Evolutionary conservation across 2,329 filamentous ascomycete species (phyloP).

Genomic region (Botrytis hyacinthi): DNA sequence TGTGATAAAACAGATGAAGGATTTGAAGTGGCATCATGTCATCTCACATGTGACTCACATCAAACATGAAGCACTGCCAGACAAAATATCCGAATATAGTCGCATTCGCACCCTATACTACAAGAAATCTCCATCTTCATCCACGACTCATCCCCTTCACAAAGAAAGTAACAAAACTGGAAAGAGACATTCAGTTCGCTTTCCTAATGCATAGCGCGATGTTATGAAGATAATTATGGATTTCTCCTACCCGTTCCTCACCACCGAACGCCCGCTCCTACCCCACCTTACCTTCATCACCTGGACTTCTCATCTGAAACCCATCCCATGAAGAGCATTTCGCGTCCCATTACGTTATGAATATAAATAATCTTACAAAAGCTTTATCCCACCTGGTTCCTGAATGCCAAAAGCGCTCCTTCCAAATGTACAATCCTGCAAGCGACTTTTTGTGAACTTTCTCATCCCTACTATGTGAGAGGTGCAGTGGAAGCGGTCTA

Average conservation of each 20-base stretch:
- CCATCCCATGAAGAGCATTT: conserved; percentile 13
- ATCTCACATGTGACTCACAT: not conserved
- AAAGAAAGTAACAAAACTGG: not conserved
- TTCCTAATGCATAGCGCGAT: not conserved
- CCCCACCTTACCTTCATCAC: not conserved
- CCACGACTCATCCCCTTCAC: not conserved
- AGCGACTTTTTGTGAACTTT: not conserved
- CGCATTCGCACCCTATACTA: not conserved
- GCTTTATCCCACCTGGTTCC: not conserved
- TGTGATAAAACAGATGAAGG: not conserved
- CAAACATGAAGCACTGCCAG: not conserved
- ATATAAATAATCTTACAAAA: conserved; percentile 19
- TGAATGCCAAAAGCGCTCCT: conserved; percentile 1
- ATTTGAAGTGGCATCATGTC: not conserved
- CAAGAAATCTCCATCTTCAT: not conserved
- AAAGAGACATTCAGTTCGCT: not conserved
- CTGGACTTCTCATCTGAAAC: conserved; percentile 3
- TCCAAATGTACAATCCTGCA: conserved; percentile 10
- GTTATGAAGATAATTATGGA: not conserved
- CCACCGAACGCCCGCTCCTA: conserved; percentile 7
- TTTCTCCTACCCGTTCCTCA: not conserved
- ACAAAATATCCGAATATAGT: not conserved
- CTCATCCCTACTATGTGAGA: not conserved
- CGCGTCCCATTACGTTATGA: conserved; percentile 2
- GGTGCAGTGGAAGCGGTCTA: not conserved